These are phyloP conservation scores for Colletotrichum endophyticum DNA, from an alignment of 2,329 filamentous ascomycete species.

Conservation along the genomic window DNA sequence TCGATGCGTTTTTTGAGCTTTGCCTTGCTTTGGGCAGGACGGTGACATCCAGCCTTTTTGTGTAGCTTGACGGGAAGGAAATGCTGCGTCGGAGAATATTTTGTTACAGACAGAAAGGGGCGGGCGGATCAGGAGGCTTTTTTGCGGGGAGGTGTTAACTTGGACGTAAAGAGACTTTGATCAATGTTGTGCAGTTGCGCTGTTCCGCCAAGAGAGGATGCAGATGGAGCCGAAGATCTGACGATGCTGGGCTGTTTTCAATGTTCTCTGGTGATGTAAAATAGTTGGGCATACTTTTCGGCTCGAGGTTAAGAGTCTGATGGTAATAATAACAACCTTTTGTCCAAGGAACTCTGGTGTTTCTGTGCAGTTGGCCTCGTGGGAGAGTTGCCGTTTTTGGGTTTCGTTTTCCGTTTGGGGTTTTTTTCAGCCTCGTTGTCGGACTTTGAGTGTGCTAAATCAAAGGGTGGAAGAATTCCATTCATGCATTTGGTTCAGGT, in stretches of 20 bases:
- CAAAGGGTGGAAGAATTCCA: neutral
- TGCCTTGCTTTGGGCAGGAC: neutral
- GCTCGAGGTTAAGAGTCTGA: neutral
- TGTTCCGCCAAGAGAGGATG: neutral
- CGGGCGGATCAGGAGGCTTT: neutral
- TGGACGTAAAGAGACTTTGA: neutral
- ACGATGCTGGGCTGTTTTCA: neutral
- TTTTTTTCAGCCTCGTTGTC: neutral
- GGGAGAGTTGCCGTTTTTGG: neutral
- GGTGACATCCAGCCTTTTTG: neutral
- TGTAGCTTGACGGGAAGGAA: neutral
- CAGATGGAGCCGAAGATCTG: neutral
- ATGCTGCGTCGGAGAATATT: neutral
- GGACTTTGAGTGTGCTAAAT: neutral
- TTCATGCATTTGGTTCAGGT: neutral
- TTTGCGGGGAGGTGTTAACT: neutral
- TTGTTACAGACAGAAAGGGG: neutral
- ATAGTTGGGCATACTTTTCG: neutral
- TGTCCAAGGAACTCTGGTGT: neutral
- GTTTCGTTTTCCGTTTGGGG: neutral
- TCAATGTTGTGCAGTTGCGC: neutral
- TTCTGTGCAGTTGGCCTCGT: neutral
- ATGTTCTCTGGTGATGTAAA: neutral
- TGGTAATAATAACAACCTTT: neutral
- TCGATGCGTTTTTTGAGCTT: neutral